Evolutionary conservation across 352 stramenopile species (phyloP).

Genomic region (Halophytophthora batemanensis): DNA sequence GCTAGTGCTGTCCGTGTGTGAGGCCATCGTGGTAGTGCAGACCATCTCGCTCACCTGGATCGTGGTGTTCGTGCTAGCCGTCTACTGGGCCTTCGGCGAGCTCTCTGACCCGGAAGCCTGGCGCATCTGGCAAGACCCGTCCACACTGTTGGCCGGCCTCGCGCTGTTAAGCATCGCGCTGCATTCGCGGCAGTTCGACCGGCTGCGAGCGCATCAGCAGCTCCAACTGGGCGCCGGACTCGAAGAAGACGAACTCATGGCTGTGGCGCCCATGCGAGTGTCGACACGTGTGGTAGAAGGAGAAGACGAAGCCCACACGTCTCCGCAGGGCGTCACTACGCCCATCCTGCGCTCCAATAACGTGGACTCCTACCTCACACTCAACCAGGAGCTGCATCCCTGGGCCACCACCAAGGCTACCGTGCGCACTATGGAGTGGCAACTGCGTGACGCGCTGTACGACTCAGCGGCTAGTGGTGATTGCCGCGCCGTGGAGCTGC

Average conservation of each 20-base stretch:
- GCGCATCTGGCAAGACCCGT: conserved; percentile 28
- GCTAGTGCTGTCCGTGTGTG: conserved; percentile 49
- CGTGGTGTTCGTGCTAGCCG: conserved; percentile 35
- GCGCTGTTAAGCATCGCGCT: conserved; percentile 45
- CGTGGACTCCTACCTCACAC: conserved; percentile 34
- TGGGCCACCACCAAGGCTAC: conserved; percentile 27
- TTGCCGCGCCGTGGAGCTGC: conserved; percentile 30
- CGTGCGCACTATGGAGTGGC: conserved; percentile 37
- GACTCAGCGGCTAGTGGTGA: conserved; percentile 47
- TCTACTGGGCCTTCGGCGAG: conserved; percentile 50
- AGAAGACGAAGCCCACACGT: conserved; percentile 3
- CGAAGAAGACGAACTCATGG: conserved; percentile 39
- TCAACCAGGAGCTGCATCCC: conserved; percentile 38
- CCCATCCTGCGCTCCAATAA: conserved; percentile 39
- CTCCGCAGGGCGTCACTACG: conserved; percentile 19
- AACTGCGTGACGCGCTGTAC: conserved; percentile 46
- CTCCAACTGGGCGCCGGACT: conserved; percentile 58
- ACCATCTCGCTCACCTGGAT: conserved; percentile 48
- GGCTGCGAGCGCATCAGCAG: conserved; percentile 57
- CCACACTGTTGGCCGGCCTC: conserved; percentile 23
- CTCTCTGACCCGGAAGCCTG: conserved; percentile 32
- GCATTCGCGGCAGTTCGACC: conserved; percentile 66
- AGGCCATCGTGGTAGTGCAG: conserved; percentile 63
- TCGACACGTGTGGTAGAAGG: conserved; percentile 10
- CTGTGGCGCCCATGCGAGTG: conserved; percentile 8